Evolutionary conservation across 768 basidiomycete genomes (phyloP).

Genomic region (Xerocomus spinulosus): DNA sequence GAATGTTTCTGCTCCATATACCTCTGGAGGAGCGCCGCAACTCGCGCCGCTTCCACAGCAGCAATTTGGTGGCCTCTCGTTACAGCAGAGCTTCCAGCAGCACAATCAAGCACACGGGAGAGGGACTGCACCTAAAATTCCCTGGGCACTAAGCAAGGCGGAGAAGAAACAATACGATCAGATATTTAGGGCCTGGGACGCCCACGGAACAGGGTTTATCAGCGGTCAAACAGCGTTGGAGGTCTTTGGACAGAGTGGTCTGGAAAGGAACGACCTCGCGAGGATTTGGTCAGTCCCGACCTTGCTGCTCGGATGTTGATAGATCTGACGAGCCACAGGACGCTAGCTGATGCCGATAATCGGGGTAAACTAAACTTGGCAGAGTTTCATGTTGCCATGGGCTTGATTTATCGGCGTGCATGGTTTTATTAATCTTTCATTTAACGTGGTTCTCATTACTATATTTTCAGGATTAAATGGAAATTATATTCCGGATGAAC

Average conservation of each 20-base stretch:
- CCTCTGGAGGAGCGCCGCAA: conserved; percentile 57
- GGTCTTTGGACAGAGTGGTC: conserved; percentile 90
- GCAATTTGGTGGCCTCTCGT: conserved; percentile 46
- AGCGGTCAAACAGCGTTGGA: conserved; percentile 78
- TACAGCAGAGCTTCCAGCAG: conserved; percentile 86
- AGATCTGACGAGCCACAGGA: conserved; percentile 46
- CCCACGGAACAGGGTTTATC: conserved; percentile 76
- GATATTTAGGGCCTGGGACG: conserved; percentile 97
- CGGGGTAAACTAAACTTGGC: conserved; percentile 92
- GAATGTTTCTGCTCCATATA: conserved; percentile 56
- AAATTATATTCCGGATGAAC: conserved; percentile 78
- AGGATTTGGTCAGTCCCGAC: conserved; percentile 75
- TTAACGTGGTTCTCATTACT: not conserved
- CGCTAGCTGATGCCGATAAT: conserved; percentile 87
- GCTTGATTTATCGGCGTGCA: conserved; percentile 92
- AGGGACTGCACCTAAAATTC: conserved; percentile 59
- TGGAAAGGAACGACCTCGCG: conserved; percentile 86
- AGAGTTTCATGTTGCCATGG: conserved; percentile 99
- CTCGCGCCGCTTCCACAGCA: conserved; percentile 55
- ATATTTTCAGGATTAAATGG: conserved; percentile 74
- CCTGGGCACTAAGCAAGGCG: conserved; percentile 81
- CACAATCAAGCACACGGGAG: conserved; percentile 74
- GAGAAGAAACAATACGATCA: conserved; percentile 97
- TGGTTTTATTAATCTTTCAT: conserved; percentile 16
- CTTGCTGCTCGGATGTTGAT: not conserved